phyloP scores from a whole-genome alignment of 2,329 filamentous ascomycete species.

The Botrytis sinoallii region DNA sequence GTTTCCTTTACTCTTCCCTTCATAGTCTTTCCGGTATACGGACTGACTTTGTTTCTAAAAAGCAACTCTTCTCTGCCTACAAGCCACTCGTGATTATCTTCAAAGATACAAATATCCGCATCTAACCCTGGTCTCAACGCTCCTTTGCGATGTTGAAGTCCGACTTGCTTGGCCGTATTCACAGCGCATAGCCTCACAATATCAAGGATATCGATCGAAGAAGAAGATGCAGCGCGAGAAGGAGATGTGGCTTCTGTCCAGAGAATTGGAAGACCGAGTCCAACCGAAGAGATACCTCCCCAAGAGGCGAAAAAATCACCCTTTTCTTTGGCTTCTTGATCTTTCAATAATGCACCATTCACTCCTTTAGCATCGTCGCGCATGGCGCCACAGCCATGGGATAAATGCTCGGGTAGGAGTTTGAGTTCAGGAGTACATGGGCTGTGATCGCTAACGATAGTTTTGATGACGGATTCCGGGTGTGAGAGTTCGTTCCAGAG shows the following conservation, averaged over 20 bases:
- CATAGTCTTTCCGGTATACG: slow-evolving; percentile 59
- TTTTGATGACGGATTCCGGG: slow-evolving; percentile 77
- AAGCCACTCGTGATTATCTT: slow-evolving; percentile 75
- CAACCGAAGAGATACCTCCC: slow-evolving; percentile 94
- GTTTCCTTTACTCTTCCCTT: slow-evolving; percentile 46
- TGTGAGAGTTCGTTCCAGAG: slow-evolving; percentile 78
- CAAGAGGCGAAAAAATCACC: slow-evolving; percentile 96
- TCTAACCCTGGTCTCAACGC: slow-evolving; percentile 77
- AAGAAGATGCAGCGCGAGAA: slow-evolving; percentile 29
- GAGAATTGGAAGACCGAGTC: slow-evolving; percentile 87
- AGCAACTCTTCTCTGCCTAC: slow-evolving; percentile 78
- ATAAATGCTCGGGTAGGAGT: slow-evolving; percentile 68
- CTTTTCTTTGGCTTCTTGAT: slow-evolving; percentile 42
- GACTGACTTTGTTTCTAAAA: slow-evolving; percentile 45
- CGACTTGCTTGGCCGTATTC: slow-evolving; percentile 86
- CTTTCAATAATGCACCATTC: slow-evolving; percentile 28
- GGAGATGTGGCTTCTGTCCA: slow-evolving; percentile 49
- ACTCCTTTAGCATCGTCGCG: slow-evolving; percentile 28
- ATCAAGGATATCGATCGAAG: slow-evolving; percentile 55
- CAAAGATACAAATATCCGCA: slow-evolving; percentile 88
- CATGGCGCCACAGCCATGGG: slow-evolving; percentile 36
- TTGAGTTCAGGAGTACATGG: slow-evolving; percentile 96
- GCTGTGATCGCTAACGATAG: slow-evolving; percentile 92
- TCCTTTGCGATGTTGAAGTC: slow-evolving; percentile 78
- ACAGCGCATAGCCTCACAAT: slow-evolving; percentile 81